phyloP scores from a whole-genome alignment of 2,329 filamentous ascomycete species.

The Scedosporium minutisporum region DNA sequence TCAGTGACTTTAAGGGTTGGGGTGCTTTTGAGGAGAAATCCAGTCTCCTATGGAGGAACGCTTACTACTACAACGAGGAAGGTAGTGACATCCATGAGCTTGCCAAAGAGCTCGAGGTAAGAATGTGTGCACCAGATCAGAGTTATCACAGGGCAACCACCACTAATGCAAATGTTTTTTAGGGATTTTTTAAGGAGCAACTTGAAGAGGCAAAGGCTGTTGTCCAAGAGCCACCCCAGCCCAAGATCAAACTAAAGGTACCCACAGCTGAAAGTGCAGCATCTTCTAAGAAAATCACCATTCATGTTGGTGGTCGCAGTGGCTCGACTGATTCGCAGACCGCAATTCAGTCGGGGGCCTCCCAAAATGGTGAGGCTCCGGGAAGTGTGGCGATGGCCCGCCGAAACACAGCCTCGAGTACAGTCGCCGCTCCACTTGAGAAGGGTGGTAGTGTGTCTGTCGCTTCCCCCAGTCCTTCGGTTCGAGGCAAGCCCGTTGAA shows the following conservation, averaged over 20 bases:
- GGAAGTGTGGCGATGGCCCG: not conserved
- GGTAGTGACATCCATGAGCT: slow-evolving; percentile 74
- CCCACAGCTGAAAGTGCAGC: slow-evolving; percentile 31
- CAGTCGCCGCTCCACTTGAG: slow-evolving; percentile 21
- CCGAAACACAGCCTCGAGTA: slow-evolving; percentile 2
- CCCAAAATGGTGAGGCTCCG: slow-evolving; percentile 17
- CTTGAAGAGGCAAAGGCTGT: slow-evolving; percentile 62
- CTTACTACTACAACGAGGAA: slow-evolving; percentile 84
- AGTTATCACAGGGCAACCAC: not conserved
- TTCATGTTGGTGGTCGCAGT: slow-evolving; percentile 55
- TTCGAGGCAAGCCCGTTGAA: slow-evolving; percentile 16
- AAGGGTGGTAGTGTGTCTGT: slow-evolving; percentile 30
- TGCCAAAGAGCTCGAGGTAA: slow-evolving; percentile 70
- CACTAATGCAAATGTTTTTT: too few relatives aligned
- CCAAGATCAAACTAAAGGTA: slow-evolving; percentile 75
- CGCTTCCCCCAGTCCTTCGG: slow-evolving; percentile 35
- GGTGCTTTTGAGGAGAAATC: slow-evolving; percentile 69
- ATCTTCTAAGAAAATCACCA: slow-evolving; percentile 55
- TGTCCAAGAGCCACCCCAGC: slow-evolving; percentile 62
- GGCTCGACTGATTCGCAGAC: slow-evolving; percentile 29
- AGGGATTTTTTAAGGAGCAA: slow-evolving; percentile 61
- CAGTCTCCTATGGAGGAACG: slow-evolving; percentile 78
- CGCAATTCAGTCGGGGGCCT: slow-evolving; percentile 18
- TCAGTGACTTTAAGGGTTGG: slow-evolving; percentile 72
- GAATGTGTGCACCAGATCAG: not conserved